Conservation (phyloP, 2,329 filamentous ascomycete genomes). For the Thielaviopsis cerberus region DNA sequence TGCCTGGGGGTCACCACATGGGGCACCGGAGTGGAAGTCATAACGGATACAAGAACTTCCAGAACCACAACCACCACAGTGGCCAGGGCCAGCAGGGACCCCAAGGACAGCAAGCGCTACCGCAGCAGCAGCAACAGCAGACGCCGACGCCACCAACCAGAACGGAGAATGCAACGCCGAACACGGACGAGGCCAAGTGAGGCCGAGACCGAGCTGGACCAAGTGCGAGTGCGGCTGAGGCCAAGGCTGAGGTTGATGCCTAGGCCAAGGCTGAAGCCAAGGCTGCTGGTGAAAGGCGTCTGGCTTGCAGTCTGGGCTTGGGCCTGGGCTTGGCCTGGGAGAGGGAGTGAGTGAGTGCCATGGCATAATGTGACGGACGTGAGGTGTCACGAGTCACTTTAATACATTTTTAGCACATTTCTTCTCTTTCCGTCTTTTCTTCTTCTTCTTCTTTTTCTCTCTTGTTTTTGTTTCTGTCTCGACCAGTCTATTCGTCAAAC, state of each 20-base stretch:
- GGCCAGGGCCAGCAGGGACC: background rate
- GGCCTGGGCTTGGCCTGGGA: too few relatives aligned
- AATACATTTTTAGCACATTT: background rate
- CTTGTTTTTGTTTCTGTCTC: slow-evolving; percentile 2
- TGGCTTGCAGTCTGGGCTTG: background rate
- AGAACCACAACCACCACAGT: slow-evolving; percentile 9
- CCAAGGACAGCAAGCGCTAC: background rate
- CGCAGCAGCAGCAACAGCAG: slow-evolving; percentile 1
- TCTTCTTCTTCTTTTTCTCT: background rate
- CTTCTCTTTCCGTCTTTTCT: background rate
- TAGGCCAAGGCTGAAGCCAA: background rate
- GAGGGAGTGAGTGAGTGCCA: background rate
- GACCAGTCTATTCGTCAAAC: background rate
- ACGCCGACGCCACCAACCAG: slow-evolving; percentile 8
- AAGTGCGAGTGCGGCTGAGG: background rate
- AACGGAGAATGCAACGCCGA: slow-evolving; percentile 10
- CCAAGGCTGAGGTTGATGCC: background rate
- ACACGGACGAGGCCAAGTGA: slow-evolving; percentile 11
- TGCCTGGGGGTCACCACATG: slow-evolving; percentile 18
- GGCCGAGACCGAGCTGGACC: background rate
- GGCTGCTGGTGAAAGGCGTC: background rate
- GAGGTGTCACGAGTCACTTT: background rate
- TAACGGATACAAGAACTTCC: slow-evolving; percentile 11
- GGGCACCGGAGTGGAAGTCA: slow-evolving; percentile 9
- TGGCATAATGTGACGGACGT: background rate